Evolutionary conservation across 2,329 filamentous ascomycete genomes (phyloP).

Genomic region (Penicillium hordei): DNA sequence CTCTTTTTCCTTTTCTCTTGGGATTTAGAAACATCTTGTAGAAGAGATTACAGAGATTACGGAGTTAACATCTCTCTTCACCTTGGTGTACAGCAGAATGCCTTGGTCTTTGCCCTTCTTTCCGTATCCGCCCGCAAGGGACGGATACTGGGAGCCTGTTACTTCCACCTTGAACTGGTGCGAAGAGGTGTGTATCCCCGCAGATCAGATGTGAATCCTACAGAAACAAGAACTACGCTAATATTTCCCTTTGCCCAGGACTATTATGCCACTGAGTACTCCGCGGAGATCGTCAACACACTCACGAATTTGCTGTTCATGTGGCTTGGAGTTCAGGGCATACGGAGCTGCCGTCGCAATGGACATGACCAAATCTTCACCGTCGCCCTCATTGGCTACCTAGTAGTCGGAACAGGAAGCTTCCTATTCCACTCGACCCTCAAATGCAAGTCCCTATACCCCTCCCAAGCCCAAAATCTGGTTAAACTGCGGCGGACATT

Average conservation of each 20-base stretch:
- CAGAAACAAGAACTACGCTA: neutral
- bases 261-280: constrained; percentile 72
- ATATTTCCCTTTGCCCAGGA: constrained; percentile 52
- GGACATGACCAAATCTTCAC: constrained; percentile 74
- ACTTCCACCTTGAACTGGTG: constrained; percentile 77
- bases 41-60: neutral
- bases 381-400: constrained; percentile 63
- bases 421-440: constrained; percentile 65
- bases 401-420: constrained; percentile 61
- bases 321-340: constrained; percentile 72
- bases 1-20: neutral
- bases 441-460: constrained; percentile 51
- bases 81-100: constrained; percentile 21
- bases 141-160: constrained; percentile 67
- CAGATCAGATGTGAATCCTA: neutral
- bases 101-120: constrained; percentile 34
- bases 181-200: constrained; percentile 61
- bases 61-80: neutral
- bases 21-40: neutral
- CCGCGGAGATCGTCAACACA: constrained; percentile 76
- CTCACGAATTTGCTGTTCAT: constrained; percentile 82
- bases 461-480: neutral
- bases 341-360: constrained; percentile 69
- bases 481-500: neutral
- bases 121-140: constrained; percentile 49